phyloP scores from a whole-genome alignment of 2,329 filamentous ascomycete species.

The Aspergillus oerlinghausenensis region DNA sequence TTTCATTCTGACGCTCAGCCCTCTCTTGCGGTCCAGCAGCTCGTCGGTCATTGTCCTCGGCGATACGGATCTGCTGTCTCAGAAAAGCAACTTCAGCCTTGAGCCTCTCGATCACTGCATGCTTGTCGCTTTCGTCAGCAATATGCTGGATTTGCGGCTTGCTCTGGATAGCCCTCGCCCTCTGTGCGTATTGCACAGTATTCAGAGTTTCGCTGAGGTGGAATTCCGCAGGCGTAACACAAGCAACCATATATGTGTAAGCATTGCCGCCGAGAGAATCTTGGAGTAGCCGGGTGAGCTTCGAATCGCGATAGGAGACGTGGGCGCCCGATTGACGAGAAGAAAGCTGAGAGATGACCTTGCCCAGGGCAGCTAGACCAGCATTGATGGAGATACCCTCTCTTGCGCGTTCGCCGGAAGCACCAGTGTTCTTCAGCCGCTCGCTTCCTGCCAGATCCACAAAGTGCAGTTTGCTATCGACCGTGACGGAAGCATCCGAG shows the following conservation, averaged over 20 bases:
- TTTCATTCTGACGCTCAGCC: slow-evolving; percentile 72
- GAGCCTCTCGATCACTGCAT: slow-evolving; percentile 85
- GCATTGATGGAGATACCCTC: slow-evolving; percentile 99
- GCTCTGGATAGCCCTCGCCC: slow-evolving; percentile 92
- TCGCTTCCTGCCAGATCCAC: slow-evolving; percentile 97
- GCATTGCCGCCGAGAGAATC: slow-evolving; percentile 95
- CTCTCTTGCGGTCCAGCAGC: slow-evolving; percentile 61
- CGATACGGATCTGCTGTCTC: slow-evolving; percentile 84
- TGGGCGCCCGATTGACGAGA: slow-evolving; percentile 82
- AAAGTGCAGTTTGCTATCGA: slow-evolving; percentile 98
- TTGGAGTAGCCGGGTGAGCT: slow-evolving; percentile 87
- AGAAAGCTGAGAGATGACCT: slow-evolving; percentile 96
- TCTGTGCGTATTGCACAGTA: slow-evolving; percentile 94
- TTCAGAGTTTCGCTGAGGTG: slow-evolving; percentile 97
- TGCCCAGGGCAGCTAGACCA: slow-evolving; percentile 87
- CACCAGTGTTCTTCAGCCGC: slow-evolving; percentile 92
- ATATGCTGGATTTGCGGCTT: slow-evolving; percentile 94
- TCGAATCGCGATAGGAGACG: slow-evolving; percentile 97
- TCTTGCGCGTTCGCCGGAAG: slow-evolving; percentile 86
- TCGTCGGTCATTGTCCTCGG: slow-evolving; percentile 62
- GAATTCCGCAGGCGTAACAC: slow-evolving; percentile 93
- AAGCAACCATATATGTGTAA: slow-evolving; percentile 99
- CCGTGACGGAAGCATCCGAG: slow-evolving; percentile 64
- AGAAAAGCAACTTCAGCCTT: slow-evolving; percentile 92
- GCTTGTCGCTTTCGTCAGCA: slow-evolving; percentile 85